Evolutionary conservation across 352 stramenopile genomes (phyloP), one percentile per base, ranked within the genome.

Genomic region (Phytopythium montanum): DNA sequence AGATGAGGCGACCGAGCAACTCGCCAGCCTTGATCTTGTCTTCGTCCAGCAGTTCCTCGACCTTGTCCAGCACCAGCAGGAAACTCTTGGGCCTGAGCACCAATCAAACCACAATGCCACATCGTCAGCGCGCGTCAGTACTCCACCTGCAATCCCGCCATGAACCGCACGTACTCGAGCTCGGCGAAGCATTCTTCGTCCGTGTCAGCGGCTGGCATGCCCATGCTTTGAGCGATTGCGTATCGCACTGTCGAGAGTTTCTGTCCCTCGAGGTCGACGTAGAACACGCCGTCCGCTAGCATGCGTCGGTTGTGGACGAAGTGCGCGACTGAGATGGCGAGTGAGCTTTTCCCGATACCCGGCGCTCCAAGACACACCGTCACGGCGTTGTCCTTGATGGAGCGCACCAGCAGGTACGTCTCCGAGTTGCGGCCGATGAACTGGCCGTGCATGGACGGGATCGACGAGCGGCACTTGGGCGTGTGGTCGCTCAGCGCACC

Each of bases 361-460:
- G 84, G 84, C 2, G 81, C 84, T 6, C 84, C 84, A 5, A 90
- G 65, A 42, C 84, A 94, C 14, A 75, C 76, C 16, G 84, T 92
- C 48, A 92, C 84, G 0, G 83, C 73, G 59, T 88, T 90, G n/a
- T 87, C 71, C 14, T 66, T 65, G n/a, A 94, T 50, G 13, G 84
- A 89, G 26, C 85, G 85, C 36, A 94, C 80, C 62, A 94, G 76
- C 33, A 88, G 45, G 50, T 90, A 94, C 21, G 80, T 92, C 65
- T 94, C 84, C 10, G 79, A 81, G 53, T 90, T 88, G 33, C 81
- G 80, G 1, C 84, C 84, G 45, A 94, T 87, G 63, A 94, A 94
- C 71, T 92, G 83, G 9, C 81, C 82, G 57, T 91, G 80, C 81
- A 94, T 92, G 16, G 78, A 90, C 6, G 84, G 84, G 48, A 94